A percentile compares a stretch with the other conserved stretches of the same genome.
These are phyloP conservation scores for Pythium aquatile DNA, from an alignment of 352 stramenopile genomes.

Conservation along the genomic window DNA sequence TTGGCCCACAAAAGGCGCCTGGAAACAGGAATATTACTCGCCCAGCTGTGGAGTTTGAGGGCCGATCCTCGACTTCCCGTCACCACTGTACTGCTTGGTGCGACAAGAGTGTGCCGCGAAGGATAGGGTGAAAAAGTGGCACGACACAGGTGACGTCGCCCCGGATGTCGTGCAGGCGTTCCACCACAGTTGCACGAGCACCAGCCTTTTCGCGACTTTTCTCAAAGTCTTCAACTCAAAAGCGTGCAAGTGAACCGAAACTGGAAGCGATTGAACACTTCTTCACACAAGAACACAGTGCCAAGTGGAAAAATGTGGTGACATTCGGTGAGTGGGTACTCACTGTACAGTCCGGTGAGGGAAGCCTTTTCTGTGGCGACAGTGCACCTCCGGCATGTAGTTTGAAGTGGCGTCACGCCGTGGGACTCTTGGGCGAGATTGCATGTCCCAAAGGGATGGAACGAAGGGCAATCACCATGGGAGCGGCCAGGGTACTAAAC, in stretches of 20 bases:
- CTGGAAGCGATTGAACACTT: not conserved
- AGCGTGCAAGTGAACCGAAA: not conserved
- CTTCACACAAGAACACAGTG: not conserved
- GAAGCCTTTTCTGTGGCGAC: not conserved
- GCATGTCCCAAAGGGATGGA: not conserved
- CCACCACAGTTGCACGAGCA: not conserved
- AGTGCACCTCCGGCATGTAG: not conserved
- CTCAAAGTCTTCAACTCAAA: not conserved
- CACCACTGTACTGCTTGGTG: slow-evolving; percentile 1
- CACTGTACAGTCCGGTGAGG: not conserved
- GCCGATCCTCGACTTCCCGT: not conserved
- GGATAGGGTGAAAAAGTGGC: not conserved
- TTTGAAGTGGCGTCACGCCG: slow-evolving; percentile 7
- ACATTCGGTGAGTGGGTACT: slow-evolving; percentile 2
- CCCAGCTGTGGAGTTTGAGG: not conserved
- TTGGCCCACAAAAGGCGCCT: not conserved
- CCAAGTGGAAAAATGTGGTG: not conserved
- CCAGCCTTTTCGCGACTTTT: not conserved
- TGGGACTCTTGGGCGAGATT: not conserved
- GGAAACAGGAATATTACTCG: not conserved
- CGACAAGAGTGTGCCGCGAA: not conserved
- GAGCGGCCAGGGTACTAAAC: not conserved
- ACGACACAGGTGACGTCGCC: slow-evolving; percentile 5
- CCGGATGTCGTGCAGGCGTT: not conserved
- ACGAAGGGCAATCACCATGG: not conserved